These are phyloP conservation scores for Ceratocystis alfenasii DNA, from an alignment of 2,329 filamentous ascomycete species.

Conservation along the genomic window DNA sequence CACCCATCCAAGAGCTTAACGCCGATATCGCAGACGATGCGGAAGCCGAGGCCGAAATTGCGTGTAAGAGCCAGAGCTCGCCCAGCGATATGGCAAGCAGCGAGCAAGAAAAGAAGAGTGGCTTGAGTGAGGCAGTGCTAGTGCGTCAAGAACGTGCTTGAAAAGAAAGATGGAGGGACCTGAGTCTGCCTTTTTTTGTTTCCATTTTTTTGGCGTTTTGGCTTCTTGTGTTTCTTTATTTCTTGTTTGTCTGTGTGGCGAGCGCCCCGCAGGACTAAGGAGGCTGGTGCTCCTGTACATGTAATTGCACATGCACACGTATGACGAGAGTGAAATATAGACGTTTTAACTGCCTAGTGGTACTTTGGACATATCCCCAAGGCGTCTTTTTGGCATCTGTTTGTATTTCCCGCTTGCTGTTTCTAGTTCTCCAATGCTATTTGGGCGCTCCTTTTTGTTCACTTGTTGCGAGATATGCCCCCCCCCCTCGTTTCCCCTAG, in stretches of 20 bases:
- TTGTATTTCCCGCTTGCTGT: neutral
- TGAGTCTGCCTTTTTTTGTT: too few species aligned
- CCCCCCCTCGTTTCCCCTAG: neutral
- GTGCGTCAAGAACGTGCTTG: neutral
- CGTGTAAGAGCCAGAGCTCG: neutral
- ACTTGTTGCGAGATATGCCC: constrained; percentile 19
- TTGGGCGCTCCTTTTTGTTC: constrained; percentile 1
- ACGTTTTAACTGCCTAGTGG: too few species aligned
- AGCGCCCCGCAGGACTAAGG: too few species aligned
- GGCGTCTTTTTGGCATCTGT: neutral
- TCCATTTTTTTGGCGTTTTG: neutral
- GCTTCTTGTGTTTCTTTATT: too few species aligned
- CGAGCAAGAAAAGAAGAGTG: neutral
- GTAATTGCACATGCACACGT: too few species aligned
- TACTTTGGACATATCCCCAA: too few species aligned
- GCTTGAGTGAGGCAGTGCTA: neutral
- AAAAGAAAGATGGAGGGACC: neutral
- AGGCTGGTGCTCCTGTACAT: too few species aligned
- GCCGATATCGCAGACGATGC: neutral
- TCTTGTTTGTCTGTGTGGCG: too few species aligned
- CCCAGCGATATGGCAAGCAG: neutral
- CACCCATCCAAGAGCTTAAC: constrained; percentile 32
- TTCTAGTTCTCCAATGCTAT: neutral
- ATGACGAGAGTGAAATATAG: too few species aligned
- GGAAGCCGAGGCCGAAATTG: constrained; percentile 31